Evolutionary conservation across 2,329 filamentous ascomycete species (phyloP), one percentile per base, ranked within the genome.

Genomic region (Exutisphaerella laricina): DNA sequence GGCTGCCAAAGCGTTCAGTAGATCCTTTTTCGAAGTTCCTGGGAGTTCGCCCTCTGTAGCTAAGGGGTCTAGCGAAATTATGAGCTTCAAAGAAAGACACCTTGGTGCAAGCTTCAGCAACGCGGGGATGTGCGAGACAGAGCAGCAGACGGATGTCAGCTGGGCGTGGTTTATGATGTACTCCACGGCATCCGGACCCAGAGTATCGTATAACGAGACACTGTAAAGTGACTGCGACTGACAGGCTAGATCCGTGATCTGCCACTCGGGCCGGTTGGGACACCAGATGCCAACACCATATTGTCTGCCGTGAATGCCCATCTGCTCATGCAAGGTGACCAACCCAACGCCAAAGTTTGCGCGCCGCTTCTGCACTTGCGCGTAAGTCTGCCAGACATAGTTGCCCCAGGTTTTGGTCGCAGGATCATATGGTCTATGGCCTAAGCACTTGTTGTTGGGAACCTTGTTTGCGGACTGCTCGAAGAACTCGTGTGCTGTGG

Each of bases 151-250:
- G 58, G 82, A 86, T 45, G 74, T 66, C 43, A 97, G 71, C 49
- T 82, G 76, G 41, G 88, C 80, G 64, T 97, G 90, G 67, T 94
- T 94, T 70, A 97, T 84, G 66, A 98, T 96, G 70, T 86, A 97
- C 69, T 97, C 88, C 44, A 86, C 89, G 2, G 89, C 80, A 54
- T 95, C 87, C 9, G 90, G 84, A 7, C 90, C 90, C 4, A 98
- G 78, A 9, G 90, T 96, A 66, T 97, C 92, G 71, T 98, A 98
- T 38, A 98, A 82, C 4, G 90, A 95, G 42, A 98, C 88, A 16
- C 84, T 86, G 68, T 77, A 97, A 21, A 97, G 78, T 5, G 84
- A 79, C 66, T 97, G 92, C 9, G 88, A 92, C 69, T 86, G 80
- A 62, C 85, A 82, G 28, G 80, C 92, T 60, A 97, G 71, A 72